Evolutionary conservation across 139 green algal genomes (phyloP).

Genomic region (Auxenochlorella pyrenoidosa): DNA sequence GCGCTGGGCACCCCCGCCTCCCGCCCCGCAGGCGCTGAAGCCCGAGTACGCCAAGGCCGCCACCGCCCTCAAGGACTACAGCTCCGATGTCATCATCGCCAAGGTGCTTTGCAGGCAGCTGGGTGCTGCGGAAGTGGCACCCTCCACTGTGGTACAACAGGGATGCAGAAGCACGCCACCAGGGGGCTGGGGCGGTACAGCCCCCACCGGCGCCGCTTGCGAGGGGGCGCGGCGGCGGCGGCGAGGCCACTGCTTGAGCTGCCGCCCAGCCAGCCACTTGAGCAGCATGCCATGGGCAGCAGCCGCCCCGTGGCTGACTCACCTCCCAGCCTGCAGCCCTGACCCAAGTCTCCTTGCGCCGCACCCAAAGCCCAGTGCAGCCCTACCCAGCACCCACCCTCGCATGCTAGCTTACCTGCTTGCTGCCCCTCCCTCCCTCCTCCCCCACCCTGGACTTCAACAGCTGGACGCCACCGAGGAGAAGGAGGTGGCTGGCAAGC

Average conservation of each 20-base stretch:
- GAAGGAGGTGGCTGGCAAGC: constrained; percentile 64
- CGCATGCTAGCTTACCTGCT: neutral
- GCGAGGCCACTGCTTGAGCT: no score
- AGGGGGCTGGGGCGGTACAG: no score
- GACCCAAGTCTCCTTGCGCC: no score
- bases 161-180: neutral
- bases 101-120: constrained; percentile 61
- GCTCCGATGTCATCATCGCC: constrained; percentile 66
- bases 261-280: no score
- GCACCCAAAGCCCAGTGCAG: no score
- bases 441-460: neutral
- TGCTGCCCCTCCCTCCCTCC: neutral
- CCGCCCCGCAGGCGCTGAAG: constrained; percentile 66
- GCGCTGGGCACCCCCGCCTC: no score
- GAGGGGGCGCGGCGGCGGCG: no score
- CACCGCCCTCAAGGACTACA: constrained; percentile 67
- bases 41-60: constrained; percentile 81
- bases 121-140: no score
- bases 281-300: no score
- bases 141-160: neutral
- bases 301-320: no score
- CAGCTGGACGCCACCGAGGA: constrained; percentile 85
- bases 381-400: neutral
- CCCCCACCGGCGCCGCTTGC: no score
- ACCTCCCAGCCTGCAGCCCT: no score